Evolutionary conservation across 148 eudicot genomes (phyloP), one percentile per base, ranked within the genome.

Genomic region (Limonium bicolor): DNA sequence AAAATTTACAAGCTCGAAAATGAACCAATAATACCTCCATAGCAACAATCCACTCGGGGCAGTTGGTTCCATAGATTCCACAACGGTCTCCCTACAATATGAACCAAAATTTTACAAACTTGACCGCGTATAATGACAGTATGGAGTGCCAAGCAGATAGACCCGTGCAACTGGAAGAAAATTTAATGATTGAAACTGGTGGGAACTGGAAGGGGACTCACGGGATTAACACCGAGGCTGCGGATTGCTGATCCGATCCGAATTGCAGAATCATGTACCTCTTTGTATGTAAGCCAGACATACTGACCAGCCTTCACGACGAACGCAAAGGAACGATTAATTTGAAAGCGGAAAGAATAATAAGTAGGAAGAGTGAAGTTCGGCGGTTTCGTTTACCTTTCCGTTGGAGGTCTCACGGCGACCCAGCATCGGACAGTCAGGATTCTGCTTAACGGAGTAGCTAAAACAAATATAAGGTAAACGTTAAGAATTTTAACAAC

Each of bases 41-140:
- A 69, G 93, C 77, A 69, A 90, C 77, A 47, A 90, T 60, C 97
- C 97, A 90, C 56, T 77, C 87, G 26, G 84, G 46, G 30, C 68
- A 68, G 52, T 90, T 90, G 63, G 66, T 74, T 42, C 97, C 97
- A 73, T 66, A 90, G 41, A 90, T 72, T 51, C 97, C 97, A 56
- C 95, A 84, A 32, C 70, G 68, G 39, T 75, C 80, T 68, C 92
- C 95, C 97, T 90, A 54, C 24, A 8, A 76, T n/a, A n/a, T 37
- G n/a, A n/a, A n/a, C n/a, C n/a, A n/a, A n/a, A n/a, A n/a, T n/a
- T n/a, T n/a, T n/a, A n/a, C n/a, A n/a, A n/a, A n/a, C n/a, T n/a
- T n/a, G n/a, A n/a, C n/a, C n/a, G n/a, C n/a, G n/a, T n/a, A 29
- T 34, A 5, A 22, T 43, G 27, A 24, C 48, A 43, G 12, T 10